Evolutionary conservation across 2,329 filamentous ascomycete genomes (phyloP).

Genomic region (Pyrenophora graminea): DNA sequence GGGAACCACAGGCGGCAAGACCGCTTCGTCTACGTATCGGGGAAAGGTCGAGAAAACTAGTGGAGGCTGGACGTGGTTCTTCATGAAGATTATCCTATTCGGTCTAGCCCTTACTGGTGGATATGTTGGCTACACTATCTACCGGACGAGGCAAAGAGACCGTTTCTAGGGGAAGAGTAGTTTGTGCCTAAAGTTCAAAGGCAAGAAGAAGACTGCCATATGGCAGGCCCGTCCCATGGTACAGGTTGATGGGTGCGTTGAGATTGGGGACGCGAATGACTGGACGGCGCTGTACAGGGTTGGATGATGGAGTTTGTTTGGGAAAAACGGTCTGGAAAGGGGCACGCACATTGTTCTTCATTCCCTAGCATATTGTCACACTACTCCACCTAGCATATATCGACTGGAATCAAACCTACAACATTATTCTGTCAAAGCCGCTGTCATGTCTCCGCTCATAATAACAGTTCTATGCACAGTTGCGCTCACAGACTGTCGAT

Average conservation of each 20-base stretch:
- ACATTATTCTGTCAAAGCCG: neutral
- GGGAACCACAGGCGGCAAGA: conserved; percentile 14
- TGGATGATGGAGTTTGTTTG: conserved; percentile 18
- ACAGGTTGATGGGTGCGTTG: conserved; percentile 8
- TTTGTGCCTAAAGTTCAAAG: conserved; percentile 8
- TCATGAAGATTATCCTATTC: conserved; percentile 84
- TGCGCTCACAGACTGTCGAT: conserved; percentile 9
- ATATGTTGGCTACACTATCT: conserved; percentile 86
- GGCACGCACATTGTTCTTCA: conserved; percentile 13
- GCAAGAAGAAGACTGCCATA: neutral
- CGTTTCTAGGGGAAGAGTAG: conserved; percentile 47
- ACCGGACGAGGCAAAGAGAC: conserved; percentile 64
- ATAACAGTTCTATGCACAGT: conserved; percentile 9
- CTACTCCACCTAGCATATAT: conserved; percentile 11
- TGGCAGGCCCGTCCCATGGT: conserved; percentile 1
- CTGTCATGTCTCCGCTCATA: conserved; percentile 13
- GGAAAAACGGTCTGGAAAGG: conserved; percentile 11
- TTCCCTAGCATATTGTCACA: conserved; percentile 14
- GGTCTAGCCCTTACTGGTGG: conserved; percentile 69
- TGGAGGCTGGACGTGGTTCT: conserved; percentile 69
- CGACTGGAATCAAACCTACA: conserved; percentile 1
- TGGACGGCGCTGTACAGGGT: conserved; percentile 26
- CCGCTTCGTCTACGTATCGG: conserved; percentile 43
- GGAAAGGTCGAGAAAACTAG: conserved; percentile 53
- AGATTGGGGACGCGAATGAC: conserved; percentile 11